Percentiles rank a stretch among this genome's conserved stretches.
phyloP scores from a whole-genome alignment of 768 basidiomycete genomes.

The Leccinum olivaceopallidum region DNA sequence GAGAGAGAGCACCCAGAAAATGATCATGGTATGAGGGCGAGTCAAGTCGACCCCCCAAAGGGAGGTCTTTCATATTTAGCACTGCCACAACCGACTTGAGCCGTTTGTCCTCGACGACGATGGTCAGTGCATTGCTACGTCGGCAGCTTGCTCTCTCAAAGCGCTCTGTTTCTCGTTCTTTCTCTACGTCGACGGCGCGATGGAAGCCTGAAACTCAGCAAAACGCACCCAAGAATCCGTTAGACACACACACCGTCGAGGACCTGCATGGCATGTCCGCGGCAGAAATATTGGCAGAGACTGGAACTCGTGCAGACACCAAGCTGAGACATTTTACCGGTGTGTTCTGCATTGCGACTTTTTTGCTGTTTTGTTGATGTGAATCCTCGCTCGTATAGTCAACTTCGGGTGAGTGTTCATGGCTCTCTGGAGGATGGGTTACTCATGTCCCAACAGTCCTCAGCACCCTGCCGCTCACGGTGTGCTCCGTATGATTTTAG shows the following conservation, averaged over 20 bases:
- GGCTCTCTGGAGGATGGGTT: neutral
- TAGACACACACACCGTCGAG: conserved; percentile 76
- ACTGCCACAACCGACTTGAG: conserved; percentile 30
- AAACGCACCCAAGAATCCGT: conserved; percentile 44
- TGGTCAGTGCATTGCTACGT: conserved; percentile 69
- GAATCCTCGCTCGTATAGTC: conserved; percentile 47
- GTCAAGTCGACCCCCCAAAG: conserved; percentile 21
- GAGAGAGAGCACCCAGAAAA: neutral
- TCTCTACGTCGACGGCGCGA: conserved; percentile 27
- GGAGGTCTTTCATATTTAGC: conserved; percentile 20
- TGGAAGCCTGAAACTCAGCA: conserved; percentile 22
- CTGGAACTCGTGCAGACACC: conserved; percentile 65
- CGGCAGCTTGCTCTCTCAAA: conserved; percentile 48
- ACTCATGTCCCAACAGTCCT: conserved; percentile 39
- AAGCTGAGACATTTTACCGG: conserved; percentile 94
- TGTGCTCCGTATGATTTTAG: conserved; percentile 95
- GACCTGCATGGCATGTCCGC: conserved; percentile 82
- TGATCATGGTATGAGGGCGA: conserved; percentile 17
- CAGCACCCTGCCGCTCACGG: conserved; percentile 99
- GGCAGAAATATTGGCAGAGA: conserved; percentile 77
- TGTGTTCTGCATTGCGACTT: conserved; percentile 35
- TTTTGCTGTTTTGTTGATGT: conserved; percentile 5
- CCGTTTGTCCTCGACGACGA: conserved; percentile 38
- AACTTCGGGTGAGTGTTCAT: conserved; percentile 75
- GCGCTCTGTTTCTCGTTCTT: conserved; percentile 26